Conservation (phyloP, 2,329 filamentous ascomycete genomes). For the Exophiala xenobiotica region DNA sequence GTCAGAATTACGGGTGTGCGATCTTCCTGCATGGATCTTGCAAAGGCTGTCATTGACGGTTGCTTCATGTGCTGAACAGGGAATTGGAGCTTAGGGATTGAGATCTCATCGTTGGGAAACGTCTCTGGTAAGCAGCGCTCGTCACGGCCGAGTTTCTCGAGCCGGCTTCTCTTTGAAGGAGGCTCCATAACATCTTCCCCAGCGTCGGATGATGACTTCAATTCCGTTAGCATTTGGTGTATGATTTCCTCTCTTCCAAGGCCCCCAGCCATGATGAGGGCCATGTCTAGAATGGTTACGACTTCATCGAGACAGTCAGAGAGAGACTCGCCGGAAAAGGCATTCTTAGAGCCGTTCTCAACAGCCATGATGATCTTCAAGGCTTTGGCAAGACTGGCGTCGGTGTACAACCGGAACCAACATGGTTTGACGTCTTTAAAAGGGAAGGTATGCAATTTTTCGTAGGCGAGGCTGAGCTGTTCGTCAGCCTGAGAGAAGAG, state of each 20-base stretch:
- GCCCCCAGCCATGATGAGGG: constrained; percentile 71
- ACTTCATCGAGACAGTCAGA: constrained; percentile 51
- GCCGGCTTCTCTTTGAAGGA: constrained; percentile 8
- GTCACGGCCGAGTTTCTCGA: background rate
- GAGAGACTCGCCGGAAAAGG: background rate
- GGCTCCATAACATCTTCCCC: constrained; percentile 2
- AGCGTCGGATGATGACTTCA: background rate
- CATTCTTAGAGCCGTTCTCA: background rate
- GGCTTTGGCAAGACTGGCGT: constrained; percentile 53
- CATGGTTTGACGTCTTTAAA: constrained; percentile 56
- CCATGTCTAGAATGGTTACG: constrained; percentile 69
- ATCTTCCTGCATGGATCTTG: constrained; percentile 54
- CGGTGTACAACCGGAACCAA: constrained; percentile 59
- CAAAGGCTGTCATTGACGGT: constrained; percentile 60
- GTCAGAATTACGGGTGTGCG: constrained; percentile 68
- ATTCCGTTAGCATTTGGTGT: constrained; percentile 28
- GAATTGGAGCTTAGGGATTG: constrained; percentile 36
- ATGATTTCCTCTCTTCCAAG: constrained; percentile 53
- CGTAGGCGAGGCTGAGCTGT: constrained; percentile 50
- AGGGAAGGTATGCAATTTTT: constrained; percentile 56
- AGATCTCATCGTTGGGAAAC: constrained; percentile 17
- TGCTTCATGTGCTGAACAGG: constrained; percentile 43
- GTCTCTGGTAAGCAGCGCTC: background rate
- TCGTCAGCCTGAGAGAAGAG: background rate
- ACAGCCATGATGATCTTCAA: constrained; percentile 35